These are phyloP conservation scores for Puccinia hordei DNA, from an alignment of 1,284 basidiomycete species.

Conservation along the genomic window DNA sequence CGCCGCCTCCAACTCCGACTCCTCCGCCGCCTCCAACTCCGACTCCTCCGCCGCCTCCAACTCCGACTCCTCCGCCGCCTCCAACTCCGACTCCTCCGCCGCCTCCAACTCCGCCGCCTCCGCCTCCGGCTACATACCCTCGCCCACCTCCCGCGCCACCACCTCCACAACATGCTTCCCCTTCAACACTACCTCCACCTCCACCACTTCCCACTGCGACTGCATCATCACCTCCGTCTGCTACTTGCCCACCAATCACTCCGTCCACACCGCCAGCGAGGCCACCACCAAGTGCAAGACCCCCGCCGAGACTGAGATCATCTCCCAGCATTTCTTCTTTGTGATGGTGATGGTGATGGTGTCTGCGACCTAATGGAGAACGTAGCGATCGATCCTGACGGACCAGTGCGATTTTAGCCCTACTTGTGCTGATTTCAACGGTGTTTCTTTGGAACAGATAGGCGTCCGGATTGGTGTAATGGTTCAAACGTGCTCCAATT, in stretches of 20 bases:
- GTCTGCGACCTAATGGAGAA: background rate
- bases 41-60: background rate
- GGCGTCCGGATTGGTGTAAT: background rate
- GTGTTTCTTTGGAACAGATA: background rate
- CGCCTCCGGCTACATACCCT: too few relatives aligned
- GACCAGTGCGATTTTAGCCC: background rate
- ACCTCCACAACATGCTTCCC: conserved; percentile 26
- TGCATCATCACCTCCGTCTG: conserved; percentile 16
- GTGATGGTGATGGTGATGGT: background rate
- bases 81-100: conserved; percentile 30
- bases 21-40: background rate
- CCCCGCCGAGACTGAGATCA: conserved; percentile 6
- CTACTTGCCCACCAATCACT: background rate
- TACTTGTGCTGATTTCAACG: background rate
- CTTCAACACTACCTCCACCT: background rate
- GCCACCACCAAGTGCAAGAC: background rate
- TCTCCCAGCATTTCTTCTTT: background rate
- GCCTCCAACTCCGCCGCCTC: background rate
- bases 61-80: conserved; percentile 10
- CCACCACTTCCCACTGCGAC: background rate
- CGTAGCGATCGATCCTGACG: background rate
- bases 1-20: conserved; percentile 10
- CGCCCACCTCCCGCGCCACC: conserved; percentile 23
- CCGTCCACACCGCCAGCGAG: background rate
- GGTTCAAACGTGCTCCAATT: too few relatives aligned